Evolutionary conservation across 176 grass and related monocot species (phyloP), one percentile per base, ranked within the genome.

Genomic region (Aegilops bicornis): DNA sequence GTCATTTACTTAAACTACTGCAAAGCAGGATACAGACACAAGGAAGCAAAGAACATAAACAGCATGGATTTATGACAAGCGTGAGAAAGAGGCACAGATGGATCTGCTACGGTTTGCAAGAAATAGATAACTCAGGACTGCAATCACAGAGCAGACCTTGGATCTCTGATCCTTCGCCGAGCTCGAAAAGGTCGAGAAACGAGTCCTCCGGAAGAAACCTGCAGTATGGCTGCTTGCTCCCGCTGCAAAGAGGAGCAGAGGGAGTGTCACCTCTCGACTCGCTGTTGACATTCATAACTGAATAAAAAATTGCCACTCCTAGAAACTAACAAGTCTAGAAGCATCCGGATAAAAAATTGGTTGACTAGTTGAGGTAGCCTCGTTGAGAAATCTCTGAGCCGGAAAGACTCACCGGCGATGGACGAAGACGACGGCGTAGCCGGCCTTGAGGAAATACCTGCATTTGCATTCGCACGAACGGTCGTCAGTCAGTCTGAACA

Each of bases 201-300:
- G 96, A 95, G 86, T 95, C 91, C 84, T 98, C 91, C 15, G 84
- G 93, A 64, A 98, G 91, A 81, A 94, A 98, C 29, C 91, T 87
- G 74, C 91, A 95, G 32, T 92, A 95, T 30, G 91, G 93, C 69
- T 95, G 96, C 85, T 81, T 95, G 80, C 96, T 98, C 78, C 93
- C 93, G 32, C 96, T 98, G 90, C 83, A 91, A 90, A 89, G 31
- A 88, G 36, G 54, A 9, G 85, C 45, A 8, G 63, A 20, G 82
- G 22, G 7, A 37, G 42, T 79, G 59, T 91, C 84, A 54, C 79
- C 39, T 56, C 22, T 76, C 24, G 69, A 69, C 22, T 85, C 39
- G 48, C 5, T 17, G 48, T 77, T 23, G 20, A 0, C 27, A 13
- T 29, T 65, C 67, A 79, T 8, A 83, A 90, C 31, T 66, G 25